Evolutionary conservation across 2,329 filamentous ascomycete species (phyloP).

Genomic region (Pezicula rhizophila): DNA sequence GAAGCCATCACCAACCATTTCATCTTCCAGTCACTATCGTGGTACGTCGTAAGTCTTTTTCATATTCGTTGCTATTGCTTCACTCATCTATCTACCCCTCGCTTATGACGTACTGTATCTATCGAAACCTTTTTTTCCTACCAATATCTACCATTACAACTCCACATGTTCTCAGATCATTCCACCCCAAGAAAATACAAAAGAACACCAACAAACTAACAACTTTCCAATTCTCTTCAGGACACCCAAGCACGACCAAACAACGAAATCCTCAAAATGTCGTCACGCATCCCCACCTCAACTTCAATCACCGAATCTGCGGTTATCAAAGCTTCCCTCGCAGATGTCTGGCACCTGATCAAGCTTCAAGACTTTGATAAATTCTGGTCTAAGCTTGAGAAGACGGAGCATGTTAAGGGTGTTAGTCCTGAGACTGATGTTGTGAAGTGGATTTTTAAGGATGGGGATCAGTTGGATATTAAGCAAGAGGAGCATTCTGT

Average conservation of each 20-base stretch:
- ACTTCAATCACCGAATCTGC: slow-evolving; percentile 60
- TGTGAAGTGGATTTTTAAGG: slow-evolving; percentile 65
- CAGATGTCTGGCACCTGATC: slow-evolving; percentile 67
- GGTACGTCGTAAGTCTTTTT: too few species aligned
- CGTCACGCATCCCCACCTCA: slow-evolving; percentile 51
- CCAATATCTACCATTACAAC: too few species aligned
- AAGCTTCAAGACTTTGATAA: slow-evolving; percentile 64
- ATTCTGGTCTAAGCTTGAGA: slow-evolving; percentile 59
- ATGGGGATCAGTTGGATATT: slow-evolving; percentile 61
- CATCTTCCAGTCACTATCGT: too few species aligned
- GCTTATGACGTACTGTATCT: too few species aligned
- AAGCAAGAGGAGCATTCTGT: slow-evolving; percentile 74
- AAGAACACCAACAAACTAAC: too few species aligned
- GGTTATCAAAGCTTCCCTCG: slow-evolving; percentile 62
- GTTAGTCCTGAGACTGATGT: slow-evolving; percentile 58
- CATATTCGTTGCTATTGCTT: too few species aligned
- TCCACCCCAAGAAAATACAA: too few species aligned
- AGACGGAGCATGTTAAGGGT: slow-evolving; percentile 59
- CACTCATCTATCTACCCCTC: too few species aligned
- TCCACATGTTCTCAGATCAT: too few species aligned
- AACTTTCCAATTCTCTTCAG: too few species aligned
- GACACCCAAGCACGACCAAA: not conserved
- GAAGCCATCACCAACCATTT: too few species aligned
- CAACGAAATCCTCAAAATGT: slow-evolving; percentile 1
- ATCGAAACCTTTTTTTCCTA: too few species aligned